Conservation (phyloP, 225 moss, liverwort and hornwort genomes). For the Rhytidiadelphus loreus region DNA sequence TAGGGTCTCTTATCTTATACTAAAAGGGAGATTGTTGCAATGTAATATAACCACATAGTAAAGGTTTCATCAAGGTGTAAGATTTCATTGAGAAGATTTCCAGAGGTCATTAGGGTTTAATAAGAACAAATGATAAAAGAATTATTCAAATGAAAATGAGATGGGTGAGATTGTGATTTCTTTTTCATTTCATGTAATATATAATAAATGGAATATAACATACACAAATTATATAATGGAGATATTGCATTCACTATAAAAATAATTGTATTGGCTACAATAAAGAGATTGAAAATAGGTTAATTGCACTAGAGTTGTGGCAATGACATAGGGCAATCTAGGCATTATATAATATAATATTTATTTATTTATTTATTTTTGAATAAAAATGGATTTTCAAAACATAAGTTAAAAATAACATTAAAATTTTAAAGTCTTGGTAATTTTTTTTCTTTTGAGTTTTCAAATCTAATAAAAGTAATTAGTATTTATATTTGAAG, state of each 20-base stretch:
- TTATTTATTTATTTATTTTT: not conserved
- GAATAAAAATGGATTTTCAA: not conserved
- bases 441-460: not conserved
- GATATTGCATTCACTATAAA: not conserved
- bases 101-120: not conserved
- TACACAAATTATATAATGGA: not conserved
- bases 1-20: not conserved
- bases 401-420: not conserved
- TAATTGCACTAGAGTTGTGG: fast-evolving
- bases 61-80: not conserved
- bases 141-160: not conserved
- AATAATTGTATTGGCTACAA: not conserved
- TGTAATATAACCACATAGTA: not conserved
- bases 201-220: not conserved
- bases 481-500: not conserved
- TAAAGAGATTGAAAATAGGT: not conserved
- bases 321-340: not conserved
- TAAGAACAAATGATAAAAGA: not conserved
- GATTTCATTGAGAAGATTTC: not conserved
- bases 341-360: not conserved
- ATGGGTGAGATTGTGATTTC: not conserved
- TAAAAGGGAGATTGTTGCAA: not conserved
- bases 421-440: not conserved
- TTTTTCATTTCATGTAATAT: not conserved
- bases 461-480: not conserved